phyloP scores from a whole-genome alignment of 1,284 basidiomycete genomes.

The Tylopilus orsonianus region DNA sequence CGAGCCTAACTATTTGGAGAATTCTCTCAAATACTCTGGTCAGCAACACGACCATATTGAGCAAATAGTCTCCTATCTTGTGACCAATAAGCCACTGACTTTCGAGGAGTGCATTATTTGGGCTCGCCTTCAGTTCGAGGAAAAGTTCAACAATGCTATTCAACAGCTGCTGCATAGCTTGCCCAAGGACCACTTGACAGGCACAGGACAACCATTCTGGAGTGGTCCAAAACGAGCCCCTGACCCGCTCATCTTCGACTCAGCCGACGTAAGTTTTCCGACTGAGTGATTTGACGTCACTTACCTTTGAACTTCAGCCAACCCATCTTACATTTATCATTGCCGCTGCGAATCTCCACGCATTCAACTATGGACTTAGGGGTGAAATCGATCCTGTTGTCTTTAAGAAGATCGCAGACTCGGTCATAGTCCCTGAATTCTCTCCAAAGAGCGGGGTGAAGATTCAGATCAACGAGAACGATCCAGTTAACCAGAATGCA shows the following conservation, averaged over 20 bases:
- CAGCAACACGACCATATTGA: conserved; percentile 90
- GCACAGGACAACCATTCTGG: conserved; percentile 94
- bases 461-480: conserved; percentile 94
- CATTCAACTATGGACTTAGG: conserved; percentile 96
- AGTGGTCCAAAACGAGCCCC: conserved; percentile 98
- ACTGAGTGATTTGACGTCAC: background rate
- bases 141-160: conserved; percentile 93
- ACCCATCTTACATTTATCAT: conserved; percentile 90
- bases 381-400: conserved; percentile 80
- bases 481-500: conserved; percentile 65
- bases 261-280: conserved; percentile 71
- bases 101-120: conserved; percentile 98
- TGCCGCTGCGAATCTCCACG: conserved; percentile 94
- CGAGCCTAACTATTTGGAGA: conserved; percentile 95
- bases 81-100: conserved; percentile 89
- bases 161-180: conserved; percentile 92
- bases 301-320: conserved; percentile 48
- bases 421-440: conserved; percentile 92
- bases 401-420: conserved; percentile 85
- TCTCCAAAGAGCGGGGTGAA: conserved; percentile 90
- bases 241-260: conserved; percentile 87
- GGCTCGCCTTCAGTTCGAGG: conserved; percentile 96
- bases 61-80: conserved; percentile 89
- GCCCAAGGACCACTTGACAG: conserved; percentile 90
- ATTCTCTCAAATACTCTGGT: conserved; percentile 85